phyloP scores from a whole-genome alignment of 805 yeast genomes.

The Tanozyma kutaoensis region DNA sequence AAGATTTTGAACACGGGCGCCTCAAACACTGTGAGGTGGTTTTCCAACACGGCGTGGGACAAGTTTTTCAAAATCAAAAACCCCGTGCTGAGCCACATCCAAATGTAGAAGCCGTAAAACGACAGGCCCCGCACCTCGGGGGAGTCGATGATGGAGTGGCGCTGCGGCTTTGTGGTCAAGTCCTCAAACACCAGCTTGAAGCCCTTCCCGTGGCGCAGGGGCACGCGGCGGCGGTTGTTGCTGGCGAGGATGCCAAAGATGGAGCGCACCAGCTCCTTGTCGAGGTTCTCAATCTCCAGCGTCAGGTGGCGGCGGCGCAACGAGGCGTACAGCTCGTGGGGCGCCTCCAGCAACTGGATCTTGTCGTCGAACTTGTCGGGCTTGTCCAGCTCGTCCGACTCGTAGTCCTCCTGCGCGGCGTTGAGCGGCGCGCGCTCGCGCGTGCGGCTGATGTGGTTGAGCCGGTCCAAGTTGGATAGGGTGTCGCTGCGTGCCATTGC shows the following conservation, averaged over 20 bases:
- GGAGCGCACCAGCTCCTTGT: background rate
- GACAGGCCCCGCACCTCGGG: slow-evolving; percentile 27
- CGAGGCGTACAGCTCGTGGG: too few species aligned
- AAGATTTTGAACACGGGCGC: slow-evolving; percentile 47
- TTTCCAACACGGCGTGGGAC: slow-evolving; percentile 35
- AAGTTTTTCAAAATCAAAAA: slow-evolving; percentile 39
- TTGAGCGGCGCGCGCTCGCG: background rate
- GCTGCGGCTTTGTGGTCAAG: slow-evolving; percentile 2
- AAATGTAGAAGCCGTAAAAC: slow-evolving; percentile 71
- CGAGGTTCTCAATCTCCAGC: background rate
- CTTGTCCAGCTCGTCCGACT: too few species aligned
- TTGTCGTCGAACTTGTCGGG: too few species aligned
- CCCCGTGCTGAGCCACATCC: slow-evolving; percentile 62
- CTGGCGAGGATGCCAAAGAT: background rate
- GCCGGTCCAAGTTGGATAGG: background rate
- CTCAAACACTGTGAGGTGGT: slow-evolving; percentile 29
- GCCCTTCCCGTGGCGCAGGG: slow-evolving; percentile 6
- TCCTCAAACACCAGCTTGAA: slow-evolving; percentile 18
- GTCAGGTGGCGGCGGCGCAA: too few species aligned
- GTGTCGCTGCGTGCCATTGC: slow-evolving; percentile 1
- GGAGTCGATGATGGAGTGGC: slow-evolving; percentile 42
- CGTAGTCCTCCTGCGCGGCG: background rate
- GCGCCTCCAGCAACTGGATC: too few species aligned
- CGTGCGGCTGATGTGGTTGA: background rate
- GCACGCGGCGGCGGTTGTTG: background rate